Evolutionary conservation across 2,329 filamentous ascomycete species (phyloP), one percentile per base, ranked within the genome.

Genomic region (Cryphonectria naterciae): DNA sequence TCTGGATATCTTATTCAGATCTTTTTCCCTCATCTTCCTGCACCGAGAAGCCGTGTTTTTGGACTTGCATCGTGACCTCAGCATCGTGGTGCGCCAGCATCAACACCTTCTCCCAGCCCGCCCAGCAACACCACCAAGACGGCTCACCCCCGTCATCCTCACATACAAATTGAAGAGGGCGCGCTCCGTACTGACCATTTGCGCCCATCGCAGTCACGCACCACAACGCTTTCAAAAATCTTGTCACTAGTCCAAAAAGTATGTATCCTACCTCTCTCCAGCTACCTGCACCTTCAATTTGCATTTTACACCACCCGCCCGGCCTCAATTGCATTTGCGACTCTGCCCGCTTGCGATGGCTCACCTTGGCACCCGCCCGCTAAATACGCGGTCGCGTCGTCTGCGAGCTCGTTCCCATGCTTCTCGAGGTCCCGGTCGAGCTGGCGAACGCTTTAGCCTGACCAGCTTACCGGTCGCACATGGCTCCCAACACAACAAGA

Each of bases 241-340:
- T 67, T 32, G 66, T 65, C 77, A 79, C 74, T 68, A 64, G 71
- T 66, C 49, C 41, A 74, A 73, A 77, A 80, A 78, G 82, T 84
- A 82, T 78, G 83, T 77, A 77, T 77, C 70, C 72, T 43, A 25
- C 60, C 75, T 70, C 72, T 65, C 37, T 73, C 70, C 68, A 56
- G 41, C 71, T 72, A 25, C 77, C 80, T 81, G 68, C 64, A 70
- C 79, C 78, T 78, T 84, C 82, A 76, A 78, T 78, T 75, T 75
- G 72, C 71, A 75, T 74, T 75, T 80, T 80, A 75, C 73, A 58
- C 75, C 75, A 74, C 75, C 73, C 77, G 74, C 74, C 74, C 76
- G 70, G 39, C 62, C 72, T 76, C 83, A 84, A 83, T 84, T 79
- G 79, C 77, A 68, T 76, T 80, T 81, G 80, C 81, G 80, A 79